Evolutionary conservation across 2,329 filamentous ascomycete species (phyloP), one percentile per base, ranked within the genome.

Genomic region (Colletotrichum lupini): DNA sequence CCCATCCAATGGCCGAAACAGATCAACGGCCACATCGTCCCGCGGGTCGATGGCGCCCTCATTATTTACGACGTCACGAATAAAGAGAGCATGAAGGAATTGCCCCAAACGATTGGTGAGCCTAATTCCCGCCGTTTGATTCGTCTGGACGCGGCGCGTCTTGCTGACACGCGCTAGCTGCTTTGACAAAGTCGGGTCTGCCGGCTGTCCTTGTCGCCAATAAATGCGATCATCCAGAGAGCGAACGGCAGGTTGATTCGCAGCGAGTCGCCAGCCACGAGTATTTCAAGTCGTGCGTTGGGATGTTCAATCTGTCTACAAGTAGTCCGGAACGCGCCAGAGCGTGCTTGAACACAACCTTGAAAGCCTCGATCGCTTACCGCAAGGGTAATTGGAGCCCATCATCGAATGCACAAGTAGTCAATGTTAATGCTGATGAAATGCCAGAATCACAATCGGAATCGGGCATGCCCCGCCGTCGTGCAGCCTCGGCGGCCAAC

Each of bases 51-150:
- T 79, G 96, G 94, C 24, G 95, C 94, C 58, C 85, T 98, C 77
- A 90, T 96, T 72, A 85, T 98, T 61, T 98, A 98, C 86, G 94
- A 98, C 87, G 93, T 97, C 57, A 94, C 92, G 82, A 93, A 94
- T 80, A 89, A 91, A 77, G 90, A 92, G 73, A 96, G 92, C 80
- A 90, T 97, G 77, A 88, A 89, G 72, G 90, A 93, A 73, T 87
- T 98, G 67, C 92, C 94, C 53, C 90, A 93, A 77, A 91, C 94
- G 75, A 86, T 97, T 80, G 91, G 95, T 98, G 88, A 90, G 93
- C 90, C 72, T 65, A 26, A 58, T 35, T 53, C 8, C 22, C 22
- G 32, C 24, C 22, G 68, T 55, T 28, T 63, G 57, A 52, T 28
- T 26, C 52, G 22, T 7, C 42, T 56, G 11, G 42, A 62, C 59